Evolutionary conservation across 768 basidiomycete species (phyloP).

Genomic region (Suillus decipiens): DNA sequence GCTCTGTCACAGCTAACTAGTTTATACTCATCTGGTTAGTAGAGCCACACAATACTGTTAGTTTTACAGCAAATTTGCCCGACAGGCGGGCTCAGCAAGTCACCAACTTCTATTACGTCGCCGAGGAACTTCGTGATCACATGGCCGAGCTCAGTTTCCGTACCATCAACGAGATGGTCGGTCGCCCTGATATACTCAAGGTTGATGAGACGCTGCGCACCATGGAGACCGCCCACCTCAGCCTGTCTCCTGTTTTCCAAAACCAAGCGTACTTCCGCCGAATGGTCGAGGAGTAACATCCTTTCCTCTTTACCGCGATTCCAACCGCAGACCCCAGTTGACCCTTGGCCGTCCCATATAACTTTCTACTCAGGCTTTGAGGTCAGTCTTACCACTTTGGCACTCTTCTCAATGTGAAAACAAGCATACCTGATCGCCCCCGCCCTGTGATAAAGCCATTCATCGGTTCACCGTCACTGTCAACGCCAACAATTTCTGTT

Average conservation of each 20-base stretch:
- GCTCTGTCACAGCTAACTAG: constrained; percentile 13
- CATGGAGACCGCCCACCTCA: constrained; percentile 87
- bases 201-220: constrained; percentile 92
- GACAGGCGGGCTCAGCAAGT: constrained; percentile 99
- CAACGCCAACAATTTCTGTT: too few species aligned
- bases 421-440: too few species aligned
- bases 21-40: constrained; percentile 91
- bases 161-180: constrained; percentile 99
- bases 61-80: constrained; percentile 94
- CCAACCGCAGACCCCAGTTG: too few species aligned
- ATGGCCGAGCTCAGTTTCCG: constrained; percentile 99
- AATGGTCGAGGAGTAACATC: too few species aligned
- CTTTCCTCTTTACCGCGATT: too few species aligned
- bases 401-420: too few species aligned
- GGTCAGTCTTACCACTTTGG: too few species aligned
- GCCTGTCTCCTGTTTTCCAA: constrained; percentile 90
- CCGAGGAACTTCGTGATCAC: constrained; percentile 88
- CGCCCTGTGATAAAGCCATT: too few species aligned
- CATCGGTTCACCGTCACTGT: too few species aligned
- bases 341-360: too few species aligned
- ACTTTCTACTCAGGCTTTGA: too few species aligned
- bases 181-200: constrained; percentile 90
- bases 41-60: constrained; percentile 98
- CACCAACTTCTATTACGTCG: constrained; percentile 99
- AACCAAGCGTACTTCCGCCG: too few species aligned